phyloP scores from a whole-genome alignment of 2,329 filamentous ascomycete species.

The Pseudocercospora pini-densiflorae region DNA sequence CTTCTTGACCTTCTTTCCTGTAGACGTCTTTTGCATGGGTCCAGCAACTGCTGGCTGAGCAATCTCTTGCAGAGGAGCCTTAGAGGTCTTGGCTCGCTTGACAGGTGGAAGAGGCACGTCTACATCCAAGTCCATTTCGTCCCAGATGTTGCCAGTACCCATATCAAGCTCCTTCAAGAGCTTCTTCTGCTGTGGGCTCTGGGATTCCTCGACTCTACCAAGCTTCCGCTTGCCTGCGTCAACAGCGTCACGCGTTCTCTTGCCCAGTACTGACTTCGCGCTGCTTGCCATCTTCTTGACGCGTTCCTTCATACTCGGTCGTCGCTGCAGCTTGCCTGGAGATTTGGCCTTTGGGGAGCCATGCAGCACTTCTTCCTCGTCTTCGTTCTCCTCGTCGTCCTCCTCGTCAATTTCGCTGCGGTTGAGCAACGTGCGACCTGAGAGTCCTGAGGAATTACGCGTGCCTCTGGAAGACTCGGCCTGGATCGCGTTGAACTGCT shows the following conservation, averaged over 20 bases:
- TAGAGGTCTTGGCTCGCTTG: conserved; percentile 35
- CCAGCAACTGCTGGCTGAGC: conserved; percentile 29
- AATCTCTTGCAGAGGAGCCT: conserved; percentile 29
- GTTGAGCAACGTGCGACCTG: conserved; percentile 40
- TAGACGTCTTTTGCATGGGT: conserved; percentile 35
- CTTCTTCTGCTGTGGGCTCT: conserved; percentile 30
- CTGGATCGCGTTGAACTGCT: conserved; percentile 35
- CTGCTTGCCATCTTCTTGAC: conserved; percentile 38
- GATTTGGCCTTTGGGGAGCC: conserved; percentile 22
- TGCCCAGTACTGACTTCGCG: conserved; percentile 39
- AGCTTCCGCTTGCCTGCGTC: conserved; percentile 45
- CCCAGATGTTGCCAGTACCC: conserved; percentile 37
- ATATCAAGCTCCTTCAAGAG: conserved; percentile 40
- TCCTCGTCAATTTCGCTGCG: conserved; percentile 31
- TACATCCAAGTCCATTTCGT: conserved; percentile 39
- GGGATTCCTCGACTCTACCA: conserved; percentile 31
- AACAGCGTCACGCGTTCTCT: conserved; percentile 43
- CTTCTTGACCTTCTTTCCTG: conserved; percentile 64
- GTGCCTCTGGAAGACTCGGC: conserved; percentile 22
- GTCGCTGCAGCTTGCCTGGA: conserved; percentile 28
- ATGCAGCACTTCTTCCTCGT: conserved; percentile 40
- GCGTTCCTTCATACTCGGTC: conserved; percentile 37
- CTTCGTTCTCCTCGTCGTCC: conserved; percentile 51
- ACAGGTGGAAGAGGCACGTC: conserved; percentile 24
- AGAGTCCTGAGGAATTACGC: conserved; percentile 53